Evolutionary conservation across 768 basidiomycete genomes (phyloP).

Genomic region (Termitomyces sp.): DNA sequence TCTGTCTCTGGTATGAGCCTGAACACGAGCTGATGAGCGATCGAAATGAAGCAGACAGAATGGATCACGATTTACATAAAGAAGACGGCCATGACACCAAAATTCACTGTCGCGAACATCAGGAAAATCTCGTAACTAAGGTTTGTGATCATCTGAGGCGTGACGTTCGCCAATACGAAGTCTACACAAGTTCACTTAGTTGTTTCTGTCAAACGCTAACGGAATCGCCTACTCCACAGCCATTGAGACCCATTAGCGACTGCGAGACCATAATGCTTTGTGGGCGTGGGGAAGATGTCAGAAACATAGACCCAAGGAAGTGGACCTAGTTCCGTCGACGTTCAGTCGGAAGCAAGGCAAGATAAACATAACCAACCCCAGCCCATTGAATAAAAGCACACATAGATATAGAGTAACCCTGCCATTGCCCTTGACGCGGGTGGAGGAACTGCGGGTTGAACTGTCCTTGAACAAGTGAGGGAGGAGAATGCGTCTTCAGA

Average conservation of each 20-base stretch:
- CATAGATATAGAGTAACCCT: conserved; percentile 82
- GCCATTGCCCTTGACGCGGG: conserved; percentile 79
- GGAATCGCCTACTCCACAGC: conserved; percentile 58
- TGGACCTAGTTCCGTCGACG: conserved; percentile 72
- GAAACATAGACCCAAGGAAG: conserved; percentile 61
- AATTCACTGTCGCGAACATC: conserved; percentile 72
- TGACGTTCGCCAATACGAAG: conserved; percentile 70
- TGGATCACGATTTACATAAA: conserved; percentile 42
- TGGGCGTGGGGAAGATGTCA: conserved; percentile 86
- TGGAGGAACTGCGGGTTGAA: conserved; percentile 28
- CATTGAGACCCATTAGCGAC: conserved; percentile 77
- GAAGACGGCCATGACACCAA: conserved; percentile 67
- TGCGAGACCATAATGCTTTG: conserved; percentile 77
- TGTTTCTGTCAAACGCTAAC: background rate
- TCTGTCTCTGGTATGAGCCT: conserved; percentile 62
- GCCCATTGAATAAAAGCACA: conserved; percentile 85
- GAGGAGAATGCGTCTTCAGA: conserved; percentile 72
- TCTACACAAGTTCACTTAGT: conserved; percentile 33
- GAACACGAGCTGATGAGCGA: background rate
- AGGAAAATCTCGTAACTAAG: conserved; percentile 76
- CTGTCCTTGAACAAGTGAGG: conserved; percentile 22
- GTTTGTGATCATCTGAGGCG: conserved; percentile 56
- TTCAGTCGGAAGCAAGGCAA: background rate
- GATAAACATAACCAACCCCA: conserved; percentile 46
- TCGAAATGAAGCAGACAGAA: background rate